Base-by-base conservation (phyloP, 1,284 basidiomycete genomes). In the Irpex rosettiformis region DNA sequence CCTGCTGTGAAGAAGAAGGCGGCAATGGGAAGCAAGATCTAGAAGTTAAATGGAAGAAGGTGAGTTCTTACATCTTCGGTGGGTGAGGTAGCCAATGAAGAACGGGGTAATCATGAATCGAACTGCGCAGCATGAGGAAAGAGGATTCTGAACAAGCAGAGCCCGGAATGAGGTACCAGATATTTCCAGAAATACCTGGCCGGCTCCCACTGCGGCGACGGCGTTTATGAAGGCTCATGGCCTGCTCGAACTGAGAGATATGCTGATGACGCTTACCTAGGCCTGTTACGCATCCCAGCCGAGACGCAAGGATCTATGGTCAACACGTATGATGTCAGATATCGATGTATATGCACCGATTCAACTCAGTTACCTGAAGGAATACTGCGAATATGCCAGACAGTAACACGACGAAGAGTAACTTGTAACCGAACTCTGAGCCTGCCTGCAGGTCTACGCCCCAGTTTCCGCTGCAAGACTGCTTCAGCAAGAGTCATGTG, bases 381-480 rank as follows among this genome's bases (percentile, higher is more conserved):
- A 90, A 81, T 1, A 90, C 84, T 8, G 93, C 94, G 57, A 93
- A 87, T n/a, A 95, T 66, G 18, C 93, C 92, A 0, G 94, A 83
- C 16, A 96, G 69, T 2, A 97, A 79, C 10, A 97, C 87, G 53
- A 96, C 81, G 69, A 96, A 95, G 40, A 97, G 81, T 29, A 96
- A 81, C 64, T 86, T 84, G 77, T 95, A 96, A 0, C 94, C 94
- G 69, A 82, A 92, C 62, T 83, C 70, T 7, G 88, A 86, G 8
- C 90, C 91, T 5, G 88, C 88, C 69, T 86, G 82, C 18, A 91
- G 73, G 70, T 90, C 88, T 13, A 89, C 88, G 7, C 84, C 84
- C 88, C 89, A 91, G 67, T 89, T 89, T 30, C 87, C 87, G 11
- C 85, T 87, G 61, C 47, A 33, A 40, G 52, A 10, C 13, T 13